These are phyloP conservation scores for Akanthomyces muscarius DNA, from an alignment of 2,329 filamentous ascomycete genomes.

Conservation along the genomic window DNA sequence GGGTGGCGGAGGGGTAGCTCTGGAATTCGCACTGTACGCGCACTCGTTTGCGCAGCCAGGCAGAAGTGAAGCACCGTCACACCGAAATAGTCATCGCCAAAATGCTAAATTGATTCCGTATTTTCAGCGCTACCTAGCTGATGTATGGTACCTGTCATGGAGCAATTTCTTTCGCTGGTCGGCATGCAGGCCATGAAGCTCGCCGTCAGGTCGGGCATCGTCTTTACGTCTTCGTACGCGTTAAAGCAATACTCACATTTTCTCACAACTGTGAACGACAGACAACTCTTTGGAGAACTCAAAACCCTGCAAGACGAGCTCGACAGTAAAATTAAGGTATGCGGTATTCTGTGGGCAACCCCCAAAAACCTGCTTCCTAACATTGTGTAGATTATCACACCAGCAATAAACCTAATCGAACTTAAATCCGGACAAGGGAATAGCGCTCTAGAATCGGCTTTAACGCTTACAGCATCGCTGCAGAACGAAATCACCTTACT, in stretches of 20 bases:
- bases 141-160: slow-evolving; percentile 44
- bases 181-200: slow-evolving; percentile 80
- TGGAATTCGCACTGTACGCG: slow-evolving; percentile 10
- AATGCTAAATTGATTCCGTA: background rate
- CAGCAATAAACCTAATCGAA: slow-evolving; percentile 88
- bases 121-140: background rate
- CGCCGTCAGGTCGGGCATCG: slow-evolving; percentile 82
- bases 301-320: slow-evolving; percentile 67
- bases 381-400: slow-evolving; percentile 69
- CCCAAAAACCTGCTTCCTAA: slow-evolving; percentile 7
- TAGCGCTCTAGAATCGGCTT: slow-evolving; percentile 71
- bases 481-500: slow-evolving; percentile 79
- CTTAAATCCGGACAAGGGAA: slow-evolving; percentile 65
- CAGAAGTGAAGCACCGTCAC: slow-evolving; percentile 1
- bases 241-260: slow-evolving; percentile 75
- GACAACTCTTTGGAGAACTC: slow-evolving; percentile 64
- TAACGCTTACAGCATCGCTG: slow-evolving; percentile 76
- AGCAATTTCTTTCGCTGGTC: slow-evolving; percentile 53
- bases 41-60: background rate
- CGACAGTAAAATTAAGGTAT: slow-evolving; percentile 80
- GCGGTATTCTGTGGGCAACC: slow-evolving; percentile 10
- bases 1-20: background rate
- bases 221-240: slow-evolving; percentile 81
- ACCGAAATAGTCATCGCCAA: background rate
- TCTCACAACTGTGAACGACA: slow-evolving; percentile 71